phyloP scores from a whole-genome alignment of 1,139 yeast species.

The Lodderomyces parapsilosis region DNA sequence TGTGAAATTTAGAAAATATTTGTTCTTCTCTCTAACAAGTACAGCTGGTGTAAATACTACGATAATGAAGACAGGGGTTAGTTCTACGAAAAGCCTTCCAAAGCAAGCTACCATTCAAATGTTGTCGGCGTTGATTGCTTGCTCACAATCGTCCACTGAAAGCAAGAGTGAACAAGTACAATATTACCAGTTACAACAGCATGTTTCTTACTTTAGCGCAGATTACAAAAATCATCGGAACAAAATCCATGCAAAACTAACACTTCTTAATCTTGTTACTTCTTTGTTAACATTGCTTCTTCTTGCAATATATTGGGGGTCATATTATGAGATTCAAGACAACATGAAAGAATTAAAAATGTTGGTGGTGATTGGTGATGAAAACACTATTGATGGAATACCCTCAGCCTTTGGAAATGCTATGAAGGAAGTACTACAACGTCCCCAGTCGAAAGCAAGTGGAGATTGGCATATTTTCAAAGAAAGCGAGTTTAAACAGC shows the following conservation, averaged over 20 bases:
- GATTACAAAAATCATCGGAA: slow-evolving; percentile 21
- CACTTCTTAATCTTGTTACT: slow-evolving; percentile 25
- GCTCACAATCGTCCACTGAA: too few relatives aligned
- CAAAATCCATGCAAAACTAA: slow-evolving; percentile 17
- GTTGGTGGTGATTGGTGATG: slow-evolving; percentile 44
- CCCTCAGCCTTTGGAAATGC: slow-evolving; percentile 33
- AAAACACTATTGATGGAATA: slow-evolving; percentile 23
- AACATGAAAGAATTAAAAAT: slow-evolving; percentile 33
- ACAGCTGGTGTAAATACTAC: too few relatives aligned
- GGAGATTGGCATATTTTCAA: slow-evolving; percentile 45
- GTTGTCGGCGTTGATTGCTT: too few relatives aligned
- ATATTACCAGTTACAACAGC: too few relatives aligned
- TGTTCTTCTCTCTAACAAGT: too few relatives aligned
- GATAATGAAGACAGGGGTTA: too few relatives aligned
- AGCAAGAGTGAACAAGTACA: too few relatives aligned
- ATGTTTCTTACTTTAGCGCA: slow-evolving; percentile 5
- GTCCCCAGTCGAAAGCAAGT: slow-evolving; percentile 18
- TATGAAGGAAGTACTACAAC: slow-evolving; percentile 15
- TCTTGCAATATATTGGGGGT: slow-evolving; percentile 45
- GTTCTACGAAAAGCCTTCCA: too few relatives aligned
- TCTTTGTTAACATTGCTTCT: slow-evolving; percentile 28
- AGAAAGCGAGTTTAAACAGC: slow-evolving; percentile 26
- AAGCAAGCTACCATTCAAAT: too few relatives aligned
- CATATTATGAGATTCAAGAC: slow-evolving; percentile 28
- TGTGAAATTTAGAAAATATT: too few relatives aligned